Base-by-base conservation (phyloP, 805 yeast genomes). In the Isabelozyma heimii region DNA sequence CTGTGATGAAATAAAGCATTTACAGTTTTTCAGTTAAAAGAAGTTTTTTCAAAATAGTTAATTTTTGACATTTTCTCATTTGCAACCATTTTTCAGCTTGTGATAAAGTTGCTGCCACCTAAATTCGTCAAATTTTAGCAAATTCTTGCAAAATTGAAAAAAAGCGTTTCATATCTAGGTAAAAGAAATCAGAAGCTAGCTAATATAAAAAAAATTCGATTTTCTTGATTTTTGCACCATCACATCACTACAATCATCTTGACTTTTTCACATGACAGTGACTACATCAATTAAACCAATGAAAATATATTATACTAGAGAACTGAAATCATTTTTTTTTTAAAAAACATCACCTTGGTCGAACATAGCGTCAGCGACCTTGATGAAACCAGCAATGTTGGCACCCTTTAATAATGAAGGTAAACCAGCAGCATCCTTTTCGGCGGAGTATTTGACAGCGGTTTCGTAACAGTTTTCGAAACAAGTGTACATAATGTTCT, bases 331-430 rank as follows among this genome's bases (percentile, higher is more conserved):
- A 41, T 28, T 20, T 37, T 16, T 39, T 26, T 37, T 47, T 63
- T 73, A 75, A 54, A 63, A 76, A 44, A 76, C 83, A 61, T 92
- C 97, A 79, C 98, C 99, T 74, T 89, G 97, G 81, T 81, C 96
- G 69, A 87, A 86, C 99, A 92, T 92, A 63, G 97, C 98, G 62
- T 89, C 94, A 60, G 97, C 97, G 65, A 92, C 99, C 84, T 92
- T 92, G 70, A 91, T 84, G 85, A 92, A 92, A 75, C 97, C 97
- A 58, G 98, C 97, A 79, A 92, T 86, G 86, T 92, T 92, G 65
- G 98, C 98, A 80, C 99, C 99, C 82, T 89, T 89, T 61, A 92
- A 96, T 66, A 92, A 82, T 44, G 98, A 92, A 64, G 99, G 99
- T 65, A 91, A 79, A 44, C 61, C 66, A 35, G 50, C 58, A 51